phyloP scores from a whole-genome alignment of 2,329 filamentous ascomycete genomes.

The Dactylellina cionopaga region DNA sequence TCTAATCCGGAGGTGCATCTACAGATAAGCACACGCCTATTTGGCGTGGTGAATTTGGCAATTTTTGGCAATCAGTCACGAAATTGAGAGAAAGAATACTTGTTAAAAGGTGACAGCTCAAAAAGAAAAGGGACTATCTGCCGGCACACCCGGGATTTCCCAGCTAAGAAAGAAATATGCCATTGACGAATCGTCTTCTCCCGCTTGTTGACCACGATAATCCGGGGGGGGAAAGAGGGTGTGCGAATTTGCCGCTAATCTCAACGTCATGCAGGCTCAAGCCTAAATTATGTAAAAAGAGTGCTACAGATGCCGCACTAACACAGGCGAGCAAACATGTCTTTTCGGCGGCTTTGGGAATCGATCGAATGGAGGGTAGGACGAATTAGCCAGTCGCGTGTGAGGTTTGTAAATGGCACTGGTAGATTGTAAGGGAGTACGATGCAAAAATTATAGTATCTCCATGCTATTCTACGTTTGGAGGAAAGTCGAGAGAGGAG shows the following conservation, averaged over 20 bases:
- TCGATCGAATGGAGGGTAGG: conserved; percentile 11
- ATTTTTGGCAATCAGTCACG: no score
- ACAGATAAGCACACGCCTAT: no score
- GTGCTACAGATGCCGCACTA: conserved; percentile 5
- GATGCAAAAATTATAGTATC: no score
- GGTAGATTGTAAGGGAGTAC: no score
- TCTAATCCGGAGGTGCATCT: no score
- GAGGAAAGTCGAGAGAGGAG: background rate
- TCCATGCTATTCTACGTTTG: background rate
- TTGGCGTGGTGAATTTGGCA: no score
- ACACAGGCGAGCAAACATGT: background rate
- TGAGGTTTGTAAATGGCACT: background rate
- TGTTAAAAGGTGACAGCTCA: background rate
- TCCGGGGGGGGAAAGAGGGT: background rate
- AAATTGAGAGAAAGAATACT: background rate
- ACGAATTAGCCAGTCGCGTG: background rate
- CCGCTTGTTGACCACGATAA: background rate
- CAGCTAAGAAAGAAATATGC: background rate
- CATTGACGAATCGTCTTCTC: background rate
- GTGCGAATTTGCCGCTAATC: conserved; percentile 3
- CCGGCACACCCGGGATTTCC: no score
- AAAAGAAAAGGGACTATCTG: background rate
- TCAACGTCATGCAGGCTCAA: conserved; percentile 4
- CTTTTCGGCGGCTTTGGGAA: background rate
- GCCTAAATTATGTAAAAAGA: no score